These are phyloP conservation scores for Solanum ossicruentum DNA, from an alignment of 257 asterid species.

Conservation along the genomic window DNA sequence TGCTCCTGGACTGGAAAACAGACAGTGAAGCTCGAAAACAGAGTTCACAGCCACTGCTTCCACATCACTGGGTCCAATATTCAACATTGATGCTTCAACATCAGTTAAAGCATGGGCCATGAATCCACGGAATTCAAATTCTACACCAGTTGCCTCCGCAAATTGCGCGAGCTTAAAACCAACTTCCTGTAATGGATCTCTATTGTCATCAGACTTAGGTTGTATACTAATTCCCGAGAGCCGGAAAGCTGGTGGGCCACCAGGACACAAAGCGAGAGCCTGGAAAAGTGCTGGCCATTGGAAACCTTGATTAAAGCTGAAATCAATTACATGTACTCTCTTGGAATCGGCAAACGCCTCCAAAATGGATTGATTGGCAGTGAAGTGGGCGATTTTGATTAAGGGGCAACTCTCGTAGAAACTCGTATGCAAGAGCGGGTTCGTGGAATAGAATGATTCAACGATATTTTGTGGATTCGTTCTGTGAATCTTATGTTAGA, in stretches of 20 bases:
- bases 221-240: background rate
- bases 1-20: background rate
- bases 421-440: background rate
- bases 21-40: background rate
- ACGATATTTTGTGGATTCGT: background rate
- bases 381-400: rapidly evolving
- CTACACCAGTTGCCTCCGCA: background rate
- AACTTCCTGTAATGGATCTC: background rate
- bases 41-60: background rate
- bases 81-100: background rate
- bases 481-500: background rate
- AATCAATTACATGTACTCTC: background rate
- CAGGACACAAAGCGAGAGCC: background rate
- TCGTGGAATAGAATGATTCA: background rate
- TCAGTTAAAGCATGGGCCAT: background rate
- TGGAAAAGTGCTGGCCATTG: background rate
- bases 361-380: background rate
- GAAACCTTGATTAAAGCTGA: background rate
- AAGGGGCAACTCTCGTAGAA: background rate
- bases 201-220: background rate
- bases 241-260: background rate
- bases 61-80: background rate
- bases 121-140: background rate
- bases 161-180: background rate
- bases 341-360: background rate